These are phyloP conservation scores for Rauvolfia tetraphylla DNA, from an alignment of 257 asterid genomes.

Conservation along the genomic window DNA sequence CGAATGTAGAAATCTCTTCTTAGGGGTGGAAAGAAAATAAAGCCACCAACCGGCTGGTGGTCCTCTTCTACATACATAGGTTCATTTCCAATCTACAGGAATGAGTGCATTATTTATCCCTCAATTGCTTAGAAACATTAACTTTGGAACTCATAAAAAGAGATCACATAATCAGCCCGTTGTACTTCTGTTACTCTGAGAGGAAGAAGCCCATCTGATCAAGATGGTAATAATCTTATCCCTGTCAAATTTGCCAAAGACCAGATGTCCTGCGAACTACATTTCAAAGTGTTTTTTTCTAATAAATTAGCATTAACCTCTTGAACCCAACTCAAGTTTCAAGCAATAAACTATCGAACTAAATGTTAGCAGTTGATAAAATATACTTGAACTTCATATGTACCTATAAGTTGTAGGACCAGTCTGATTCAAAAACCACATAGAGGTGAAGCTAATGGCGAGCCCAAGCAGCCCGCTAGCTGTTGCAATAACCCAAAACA, in stretches of 20 bases:
- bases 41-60: not conserved
- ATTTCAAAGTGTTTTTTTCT: not conserved
- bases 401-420: conserved; percentile 55
- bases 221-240: not conserved
- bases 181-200: not conserved
- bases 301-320: not conserved
- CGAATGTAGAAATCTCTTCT: not conserved
- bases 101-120: not conserved
- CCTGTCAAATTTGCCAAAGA: not conserved
- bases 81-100: not conserved
- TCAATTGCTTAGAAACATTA: too few relatives aligned
- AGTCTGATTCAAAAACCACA: conserved; percentile 51
- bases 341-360: not conserved
- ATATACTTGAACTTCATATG: not conserved
- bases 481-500: conserved; percentile 49
- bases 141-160: too few relatives aligned
- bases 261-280: not conserved
- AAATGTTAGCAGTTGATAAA: not conserved
- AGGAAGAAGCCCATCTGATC: not conserved
- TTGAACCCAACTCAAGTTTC: not conserved
- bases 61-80: not conserved
- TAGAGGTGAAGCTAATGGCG: conserved; percentile 50
- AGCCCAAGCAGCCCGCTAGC: conserved; percentile 51
- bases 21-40: not conserved
- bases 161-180: too few relatives aligned